These are phyloP conservation scores for Arabidopsis lyrata DNA, from an alignment of 441 rosid genomes.

Conservation along the genomic window DNA sequence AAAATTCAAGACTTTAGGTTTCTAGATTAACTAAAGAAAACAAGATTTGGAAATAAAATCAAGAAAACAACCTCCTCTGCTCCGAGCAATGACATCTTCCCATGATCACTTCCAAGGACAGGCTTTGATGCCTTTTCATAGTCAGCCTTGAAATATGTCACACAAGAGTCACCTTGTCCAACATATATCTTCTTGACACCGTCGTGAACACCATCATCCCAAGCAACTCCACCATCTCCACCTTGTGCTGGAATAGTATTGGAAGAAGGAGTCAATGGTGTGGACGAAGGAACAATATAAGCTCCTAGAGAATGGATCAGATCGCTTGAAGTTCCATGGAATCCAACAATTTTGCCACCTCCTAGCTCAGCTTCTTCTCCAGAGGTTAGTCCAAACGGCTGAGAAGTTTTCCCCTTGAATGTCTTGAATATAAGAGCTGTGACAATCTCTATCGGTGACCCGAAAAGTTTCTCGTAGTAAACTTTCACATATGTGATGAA, in stretches of 20 bases:
- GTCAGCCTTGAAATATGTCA: slow-evolving; percentile 32
- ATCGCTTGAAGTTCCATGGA: slow-evolving; percentile 42
- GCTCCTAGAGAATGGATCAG: slow-evolving; percentile 36
- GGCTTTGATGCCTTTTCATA: slow-evolving; percentile 33
- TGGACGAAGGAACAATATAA: slow-evolving; percentile 28
- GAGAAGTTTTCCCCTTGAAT: slow-evolving; percentile 33
- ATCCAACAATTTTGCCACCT: slow-evolving; percentile 42
- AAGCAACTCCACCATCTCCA: slow-evolving; percentile 37
- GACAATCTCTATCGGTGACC: slow-evolving; percentile 23
- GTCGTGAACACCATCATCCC: slow-evolving; percentile 42
- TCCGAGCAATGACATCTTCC: slow-evolving; percentile 36
- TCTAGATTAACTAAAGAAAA: too few species aligned
- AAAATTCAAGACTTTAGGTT: not conserved
- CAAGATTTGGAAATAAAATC: not conserved
- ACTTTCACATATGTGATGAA: slow-evolving; percentile 35
- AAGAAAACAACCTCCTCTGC: slow-evolving; percentile 41
- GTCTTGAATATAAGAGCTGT: slow-evolving; percentile 39
- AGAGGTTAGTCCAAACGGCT: slow-evolving; percentile 32
- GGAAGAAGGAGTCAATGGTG: slow-evolving; percentile 36
- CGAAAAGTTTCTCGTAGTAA: slow-evolving; percentile 35
- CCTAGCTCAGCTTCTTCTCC: slow-evolving; percentile 31
- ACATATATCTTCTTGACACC: slow-evolving; percentile 36
- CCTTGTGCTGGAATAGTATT: slow-evolving; percentile 37
- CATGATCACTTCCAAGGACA: slow-evolving; percentile 34
- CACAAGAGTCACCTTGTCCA: slow-evolving; percentile 44